Evolutionary conservation across 129 eudicot genomes (phyloP), one percentile per base, ranked within the genome.

Genomic region (Saposhnikovia divaricata): DNA sequence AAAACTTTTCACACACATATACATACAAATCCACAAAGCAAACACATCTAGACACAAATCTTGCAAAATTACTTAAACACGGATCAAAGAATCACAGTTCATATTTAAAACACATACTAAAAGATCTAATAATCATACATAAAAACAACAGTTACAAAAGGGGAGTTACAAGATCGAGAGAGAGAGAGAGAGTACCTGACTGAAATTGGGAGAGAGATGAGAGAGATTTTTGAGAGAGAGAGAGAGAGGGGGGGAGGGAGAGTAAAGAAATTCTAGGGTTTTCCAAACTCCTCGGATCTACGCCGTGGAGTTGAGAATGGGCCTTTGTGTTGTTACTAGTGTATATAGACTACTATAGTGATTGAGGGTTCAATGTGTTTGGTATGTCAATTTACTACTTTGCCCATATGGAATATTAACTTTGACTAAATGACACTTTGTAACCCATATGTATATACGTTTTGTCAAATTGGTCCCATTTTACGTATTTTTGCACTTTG

Each of bases 261-360:
- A 23, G 9, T 12, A 18, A 31, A 1, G 78, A 57, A 78, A 48
- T 83, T 55, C 65, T 77, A 77, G 86, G 84, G 83, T 86, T 86
- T 85, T 66, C 75, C 81, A 82, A 77, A 86, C 89, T 86, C 89
- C 89, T 80, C 82, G 84, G 89, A 81, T 83, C 80, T 78, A 78
- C 82, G 89, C 89, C 89, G 82, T 80, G 89, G 89, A 86, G 89
- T 80, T 83, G 86, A 82, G 84, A 61, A 31, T 45, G 44, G 13
- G 34, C 3, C 73, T 21, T 72, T 72, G 18, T 40, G 31, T 27
- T 34, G 27, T 50, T 25, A 48, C 14, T 57, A 50, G 83, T 78
- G 72, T 51, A 19, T 57, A 65, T 47, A n/a, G n/a, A n/a, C n/a
- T n/a, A n/a, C n/a, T n/a, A n/a, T n/a, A 28, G 31, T 21, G 14